phyloP scores from a whole-genome alignment of 2,329 filamentous ascomycete species.

The Fusarium chaquense region DNA sequence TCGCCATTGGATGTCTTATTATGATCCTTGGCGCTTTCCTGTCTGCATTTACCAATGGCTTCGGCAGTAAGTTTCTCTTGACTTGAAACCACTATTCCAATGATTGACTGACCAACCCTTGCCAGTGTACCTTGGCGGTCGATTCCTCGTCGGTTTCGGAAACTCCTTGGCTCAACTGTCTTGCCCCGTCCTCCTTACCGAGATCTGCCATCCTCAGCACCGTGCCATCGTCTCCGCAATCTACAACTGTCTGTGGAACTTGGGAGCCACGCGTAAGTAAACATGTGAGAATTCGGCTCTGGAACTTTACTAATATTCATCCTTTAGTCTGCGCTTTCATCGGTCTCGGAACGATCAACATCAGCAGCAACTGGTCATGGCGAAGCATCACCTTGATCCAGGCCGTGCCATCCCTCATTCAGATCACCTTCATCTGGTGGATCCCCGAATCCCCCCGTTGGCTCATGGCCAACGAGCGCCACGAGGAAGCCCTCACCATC shows the following conservation, averaged over 20 bases:
- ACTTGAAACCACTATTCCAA: not conserved
- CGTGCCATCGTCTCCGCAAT: slow-evolving; percentile 73
- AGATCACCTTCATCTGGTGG: slow-evolving; percentile 73
- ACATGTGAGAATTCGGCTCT: accelerated
- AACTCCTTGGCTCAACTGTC: slow-evolving; percentile 73
- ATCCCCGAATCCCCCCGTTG: slow-evolving; percentile 76
- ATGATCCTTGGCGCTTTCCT: slow-evolving; percentile 60
- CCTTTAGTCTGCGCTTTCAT: slow-evolving; percentile 66
- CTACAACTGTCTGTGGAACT: slow-evolving; percentile 77
- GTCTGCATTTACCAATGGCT: slow-evolving; percentile 57
- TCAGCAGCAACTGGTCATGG: slow-evolving; percentile 74
- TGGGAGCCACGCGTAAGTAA: slow-evolving; percentile 59
- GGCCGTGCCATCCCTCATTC: slow-evolving; percentile 69
- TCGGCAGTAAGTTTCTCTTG: slow-evolving; percentile 51
- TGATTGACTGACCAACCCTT: not conserved
- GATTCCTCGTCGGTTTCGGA: slow-evolving; percentile 68
- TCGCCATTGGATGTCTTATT: slow-evolving; percentile 57
- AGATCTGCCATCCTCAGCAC: slow-evolving; percentile 77
- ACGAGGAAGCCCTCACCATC: slow-evolving; percentile 70
- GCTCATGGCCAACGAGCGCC: slow-evolving; percentile 71
- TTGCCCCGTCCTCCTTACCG: slow-evolving; percentile 72
- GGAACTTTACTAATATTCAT: not conserved
- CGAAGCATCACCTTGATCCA: slow-evolving; percentile 74
- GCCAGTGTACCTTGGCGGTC: slow-evolving; percentile 56
- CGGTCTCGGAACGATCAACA: slow-evolving; percentile 71